Base-by-base conservation (phyloP, 129 eudicot genomes). In the Glebionis coronaria region DNA sequence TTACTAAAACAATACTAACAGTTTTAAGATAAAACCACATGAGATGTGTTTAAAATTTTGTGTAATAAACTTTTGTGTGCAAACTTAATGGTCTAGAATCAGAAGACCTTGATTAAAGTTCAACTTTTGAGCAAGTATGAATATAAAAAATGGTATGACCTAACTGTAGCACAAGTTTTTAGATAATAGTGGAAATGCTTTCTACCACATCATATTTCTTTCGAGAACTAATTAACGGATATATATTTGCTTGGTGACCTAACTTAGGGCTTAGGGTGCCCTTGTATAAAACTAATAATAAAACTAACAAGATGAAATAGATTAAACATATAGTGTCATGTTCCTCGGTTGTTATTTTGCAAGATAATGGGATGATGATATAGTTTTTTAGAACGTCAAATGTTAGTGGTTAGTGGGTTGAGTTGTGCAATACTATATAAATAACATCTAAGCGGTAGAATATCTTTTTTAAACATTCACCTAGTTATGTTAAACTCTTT, bases 181-280 rank as follows among this genome's bases (percentile, higher is more conserved):
- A 18, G 52, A 68, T 64, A 44, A 68, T 40, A 61, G 23, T 73
- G 80, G 75, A 75, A 68, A 67, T 76, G 80, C 80, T 76, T 76
- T 76, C 19, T 49, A 23, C 23, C 72, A 31, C 61, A 10, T 73
- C 45, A 65, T 12, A 59, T 61, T 19, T 60, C n/a, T 46, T 29
- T 71, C 16, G 21, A 19, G 53, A 35, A 72, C 61, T 28, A 35
- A 61, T 71, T 14, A 21, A 66, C 18, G 6, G 7, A 27, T 57
- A 27, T 21, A 53, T 64, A 54, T 56, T 40, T 38, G 63, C 61
- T 18, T 19, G 9, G 65, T 68, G 80, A 76, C 80, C 80, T 76
- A 75, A 68, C 50, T 68, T 75, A 61, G 42, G 58, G 53, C 44
- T n/a, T 61, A 51, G 63, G 70, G 18, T 62, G 13, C 52, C 27